These are phyloP conservation scores for Teratosphaeria pseudoeucalypti DNA, from an alignment of 2,329 filamentous ascomycete species.

Conservation along the genomic window DNA sequence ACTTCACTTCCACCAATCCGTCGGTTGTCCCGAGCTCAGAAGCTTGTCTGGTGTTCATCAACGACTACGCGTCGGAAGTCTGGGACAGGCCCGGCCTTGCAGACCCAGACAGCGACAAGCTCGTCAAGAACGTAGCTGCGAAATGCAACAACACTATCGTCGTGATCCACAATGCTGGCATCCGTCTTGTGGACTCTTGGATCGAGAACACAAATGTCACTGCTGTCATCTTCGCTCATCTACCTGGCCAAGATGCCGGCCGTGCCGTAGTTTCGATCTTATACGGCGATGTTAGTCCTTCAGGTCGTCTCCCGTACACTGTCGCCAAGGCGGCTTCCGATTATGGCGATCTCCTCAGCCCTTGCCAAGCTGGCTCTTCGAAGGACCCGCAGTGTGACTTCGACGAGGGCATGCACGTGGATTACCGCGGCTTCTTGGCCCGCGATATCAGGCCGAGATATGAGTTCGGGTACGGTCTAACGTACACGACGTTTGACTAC, in stretches of 20 bases:
- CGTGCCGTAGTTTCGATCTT: slow-evolving; percentile 45
- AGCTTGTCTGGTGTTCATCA: slow-evolving; percentile 49
- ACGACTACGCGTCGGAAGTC: slow-evolving; percentile 36
- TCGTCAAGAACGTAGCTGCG: slow-evolving; percentile 48
- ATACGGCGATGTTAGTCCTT: slow-evolving; percentile 48
- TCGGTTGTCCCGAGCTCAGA: slow-evolving; percentile 34
- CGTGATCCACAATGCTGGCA: slow-evolving; percentile 54
- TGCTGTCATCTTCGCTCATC: slow-evolving; percentile 52
- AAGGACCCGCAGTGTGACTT: slow-evolving; percentile 23
- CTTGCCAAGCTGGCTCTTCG: slow-evolving; percentile 14
- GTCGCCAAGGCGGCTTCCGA: slow-evolving; percentile 47
- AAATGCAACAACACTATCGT: slow-evolving; percentile 54
- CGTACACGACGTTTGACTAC: slow-evolving; percentile 29
- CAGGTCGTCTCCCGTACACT: slow-evolving; percentile 52
- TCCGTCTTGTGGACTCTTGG: slow-evolving; percentile 50
- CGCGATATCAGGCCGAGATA: slow-evolving; percentile 22
- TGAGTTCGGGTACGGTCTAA: slow-evolving; percentile 28
- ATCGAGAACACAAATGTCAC: slow-evolving; percentile 55
- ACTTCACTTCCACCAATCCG: slow-evolving; percentile 43
- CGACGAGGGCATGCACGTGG: slow-evolving; percentile 28
- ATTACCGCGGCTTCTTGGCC: slow-evolving; percentile 26
- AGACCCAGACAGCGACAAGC: slow-evolving; percentile 39
- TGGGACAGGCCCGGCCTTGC: slow-evolving; percentile 28
- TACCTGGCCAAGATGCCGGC: slow-evolving; percentile 55
- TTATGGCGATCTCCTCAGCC: slow-evolving; percentile 38